These are phyloP conservation scores for Benincasa hispida DNA, from an alignment of 306 rosid species.

Conservation along the genomic window DNA sequence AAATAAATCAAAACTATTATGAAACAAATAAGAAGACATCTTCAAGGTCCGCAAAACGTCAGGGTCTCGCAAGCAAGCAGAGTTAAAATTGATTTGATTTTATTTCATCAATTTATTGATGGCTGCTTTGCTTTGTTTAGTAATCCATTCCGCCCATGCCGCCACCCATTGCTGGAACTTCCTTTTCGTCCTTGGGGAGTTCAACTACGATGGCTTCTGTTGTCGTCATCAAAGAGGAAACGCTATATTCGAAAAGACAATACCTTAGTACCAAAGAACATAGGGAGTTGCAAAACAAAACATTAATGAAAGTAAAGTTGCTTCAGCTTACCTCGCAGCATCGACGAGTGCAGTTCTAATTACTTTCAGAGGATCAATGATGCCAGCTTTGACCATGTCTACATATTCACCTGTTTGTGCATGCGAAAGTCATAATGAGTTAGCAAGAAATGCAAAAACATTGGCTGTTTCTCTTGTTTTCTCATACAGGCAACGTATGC, in stretches of 20 bases:
- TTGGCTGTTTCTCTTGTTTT: background rate
- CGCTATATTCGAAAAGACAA: conserved; percentile 31
- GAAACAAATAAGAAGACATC: background rate
- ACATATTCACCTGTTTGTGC: conserved; percentile 70
- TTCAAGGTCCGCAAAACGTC: background rate
- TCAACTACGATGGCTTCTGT: conserved; percentile 83
- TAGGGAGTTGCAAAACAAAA: background rate
- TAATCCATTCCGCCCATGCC: conserved; percentile 59
- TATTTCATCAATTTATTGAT: background rate
- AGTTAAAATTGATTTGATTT: background rate
- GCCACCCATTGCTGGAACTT: conserved; percentile 46
- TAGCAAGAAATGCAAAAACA: background rate
- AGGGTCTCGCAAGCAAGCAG: background rate
- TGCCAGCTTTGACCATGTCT: conserved; percentile 84
- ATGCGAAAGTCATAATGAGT: background rate
- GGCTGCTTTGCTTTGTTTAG: conserved; percentile 11
- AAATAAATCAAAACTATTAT: conserved; percentile 1
- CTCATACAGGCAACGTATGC: background rate
- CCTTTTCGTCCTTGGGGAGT: conserved; percentile 69
- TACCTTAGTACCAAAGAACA: background rate
- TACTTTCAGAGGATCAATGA: conserved; percentile 90
- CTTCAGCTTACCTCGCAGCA: conserved; percentile 61
- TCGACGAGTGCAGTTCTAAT: conserved; percentile 92
- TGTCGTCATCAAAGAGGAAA: conserved; percentile 92
- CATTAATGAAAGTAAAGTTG: background rate